Evolutionary conservation across 495 filamentous ascomycete genomes (phyloP).

Genomic region (Trichoderma parareesei): DNA sequence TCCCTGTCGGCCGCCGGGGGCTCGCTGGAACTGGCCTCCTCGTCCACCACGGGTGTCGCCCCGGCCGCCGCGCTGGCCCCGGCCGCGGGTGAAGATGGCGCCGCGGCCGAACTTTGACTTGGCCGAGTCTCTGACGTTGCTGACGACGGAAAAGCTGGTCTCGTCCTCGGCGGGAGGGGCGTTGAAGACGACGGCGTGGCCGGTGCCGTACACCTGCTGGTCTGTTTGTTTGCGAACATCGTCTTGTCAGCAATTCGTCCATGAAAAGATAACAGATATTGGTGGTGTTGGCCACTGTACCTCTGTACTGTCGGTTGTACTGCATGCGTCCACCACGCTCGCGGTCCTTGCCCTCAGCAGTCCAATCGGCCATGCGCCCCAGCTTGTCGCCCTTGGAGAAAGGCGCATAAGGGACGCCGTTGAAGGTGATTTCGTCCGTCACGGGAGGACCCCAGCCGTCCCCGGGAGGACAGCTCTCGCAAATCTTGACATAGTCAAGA

Average conservation of each 20-base stretch:
- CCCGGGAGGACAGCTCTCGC: slow-evolving; percentile 46
- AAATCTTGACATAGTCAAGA: slow-evolving; percentile 29
- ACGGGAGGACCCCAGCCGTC: slow-evolving; percentile 84
- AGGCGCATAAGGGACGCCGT: slow-evolving; percentile 92
- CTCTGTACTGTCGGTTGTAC: slow-evolving; percentile 88
- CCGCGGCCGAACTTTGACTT: slow-evolving; percentile 86
- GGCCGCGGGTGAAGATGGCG: slow-evolving; percentile 78
- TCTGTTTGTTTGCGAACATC: slow-evolving; percentile 41
- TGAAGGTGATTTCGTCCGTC: slow-evolving; percentile 73
- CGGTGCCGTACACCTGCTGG: slow-evolving; percentile 94
- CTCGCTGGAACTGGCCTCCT: slow-evolving; percentile 41
- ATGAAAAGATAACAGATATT: not conserved
- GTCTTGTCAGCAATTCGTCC: not conserved
- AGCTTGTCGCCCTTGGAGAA: slow-evolving; percentile 98
- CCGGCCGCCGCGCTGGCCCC: slow-evolving; percentile 65
- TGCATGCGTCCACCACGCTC: slow-evolving; percentile 73
- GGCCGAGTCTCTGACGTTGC: slow-evolving; percentile 75
- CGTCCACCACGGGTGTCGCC: slow-evolving; percentile 64
- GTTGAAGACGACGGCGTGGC: slow-evolving; percentile 76
- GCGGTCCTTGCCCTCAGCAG: slow-evolving; percentile 80
- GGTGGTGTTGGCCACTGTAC: slow-evolving; percentile 38
- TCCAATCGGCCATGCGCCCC: slow-evolving; percentile 99
- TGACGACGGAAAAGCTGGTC: slow-evolving; percentile 94
- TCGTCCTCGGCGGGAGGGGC: slow-evolving; percentile 91
- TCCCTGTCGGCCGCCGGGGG: slow-evolving; percentile 34